phyloP scores from a whole-genome alignment of 768 basidiomycete species.

The Paxillus ammoniavirescens region DNA sequence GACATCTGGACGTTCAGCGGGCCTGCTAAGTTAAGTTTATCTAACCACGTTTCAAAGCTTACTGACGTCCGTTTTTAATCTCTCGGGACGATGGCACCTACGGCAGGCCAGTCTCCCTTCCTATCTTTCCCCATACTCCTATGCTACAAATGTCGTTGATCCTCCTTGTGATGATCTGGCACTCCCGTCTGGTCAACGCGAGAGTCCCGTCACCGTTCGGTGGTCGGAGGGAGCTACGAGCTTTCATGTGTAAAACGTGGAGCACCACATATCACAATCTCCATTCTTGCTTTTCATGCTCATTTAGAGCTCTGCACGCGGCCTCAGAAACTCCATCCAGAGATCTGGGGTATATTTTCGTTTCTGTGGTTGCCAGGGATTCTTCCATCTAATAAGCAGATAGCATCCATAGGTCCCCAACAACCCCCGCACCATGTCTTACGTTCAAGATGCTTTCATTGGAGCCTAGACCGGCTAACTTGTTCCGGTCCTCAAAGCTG shows the following conservation, averaged over 20 bases:
- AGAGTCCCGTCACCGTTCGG: background rate
- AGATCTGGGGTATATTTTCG: background rate
- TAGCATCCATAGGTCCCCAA: background rate
- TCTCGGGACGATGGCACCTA: background rate
- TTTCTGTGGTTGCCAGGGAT: no score
- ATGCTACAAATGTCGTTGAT: background rate
- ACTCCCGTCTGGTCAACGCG: no score
- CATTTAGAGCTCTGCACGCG: background rate
- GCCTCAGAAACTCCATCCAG: conserved; percentile 12
- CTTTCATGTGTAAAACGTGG: background rate
- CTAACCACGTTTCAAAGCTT: background rate
- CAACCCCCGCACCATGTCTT: background rate
- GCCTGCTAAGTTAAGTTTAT: background rate
- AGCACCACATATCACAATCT: background rate
- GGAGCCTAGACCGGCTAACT: background rate
- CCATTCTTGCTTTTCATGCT: background rate
- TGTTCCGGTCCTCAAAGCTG: background rate
- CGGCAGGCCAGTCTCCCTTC: background rate
- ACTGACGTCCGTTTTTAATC: background rate
- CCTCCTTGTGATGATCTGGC: background rate
- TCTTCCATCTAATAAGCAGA: background rate
- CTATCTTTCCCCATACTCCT: background rate
- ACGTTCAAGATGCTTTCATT: background rate
- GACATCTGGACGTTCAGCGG: background rate
- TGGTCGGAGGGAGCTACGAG: background rate